Evolutionary conservation across 495 filamentous ascomycete genomes (phyloP), one percentile per base, ranked within the genome.

Genomic region (Hypoxylon subgilvum): DNA sequence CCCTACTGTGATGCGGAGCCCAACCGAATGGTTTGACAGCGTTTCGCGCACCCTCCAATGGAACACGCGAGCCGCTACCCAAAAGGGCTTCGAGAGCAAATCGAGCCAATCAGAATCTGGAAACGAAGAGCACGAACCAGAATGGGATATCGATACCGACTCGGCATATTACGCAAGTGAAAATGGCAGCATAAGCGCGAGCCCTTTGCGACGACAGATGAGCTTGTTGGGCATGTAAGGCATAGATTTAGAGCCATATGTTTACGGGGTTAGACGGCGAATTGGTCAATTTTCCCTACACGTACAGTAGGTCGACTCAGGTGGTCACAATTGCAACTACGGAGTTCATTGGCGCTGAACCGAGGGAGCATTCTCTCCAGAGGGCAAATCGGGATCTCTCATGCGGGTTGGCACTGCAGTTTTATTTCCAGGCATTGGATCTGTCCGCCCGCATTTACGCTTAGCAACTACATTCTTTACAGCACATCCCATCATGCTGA

Each of bases 1-100:
- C 77, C 95, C 94, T 0, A 95, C 92, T 1, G 92, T 97, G 13
- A 86, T 93, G 40, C 84, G 88, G 28, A 83, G 82, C 21, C 86
- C 82, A 41, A 85, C 85, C 6, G 90, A 97, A 67, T 98, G 94
- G 94, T 96, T 98, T 74, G 87, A 96, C 69, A 93, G 89, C 65
- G 88, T 98, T 17, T 86, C 86, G 40, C 82, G 92, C 32, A 96
- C 94, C 1, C 80, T 98, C 52, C 82, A 92, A 41, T 98, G 94
- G 94, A 97, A 97, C 69, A 89, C 83, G 8, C 82, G 94, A 44
- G 89, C 88, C 17, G 91, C 91, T 9, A 83, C 86, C 53, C 92
- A 96, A 74, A 95, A 95, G 69, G 85, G 80, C 34, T 96, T 89
- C 76, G 82, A 84, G 21, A 80, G 78, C 39, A 64, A 59, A 42